phyloP scores from a whole-genome alignment of 31 red algal species.

The Endocladia muricata region DNA sequence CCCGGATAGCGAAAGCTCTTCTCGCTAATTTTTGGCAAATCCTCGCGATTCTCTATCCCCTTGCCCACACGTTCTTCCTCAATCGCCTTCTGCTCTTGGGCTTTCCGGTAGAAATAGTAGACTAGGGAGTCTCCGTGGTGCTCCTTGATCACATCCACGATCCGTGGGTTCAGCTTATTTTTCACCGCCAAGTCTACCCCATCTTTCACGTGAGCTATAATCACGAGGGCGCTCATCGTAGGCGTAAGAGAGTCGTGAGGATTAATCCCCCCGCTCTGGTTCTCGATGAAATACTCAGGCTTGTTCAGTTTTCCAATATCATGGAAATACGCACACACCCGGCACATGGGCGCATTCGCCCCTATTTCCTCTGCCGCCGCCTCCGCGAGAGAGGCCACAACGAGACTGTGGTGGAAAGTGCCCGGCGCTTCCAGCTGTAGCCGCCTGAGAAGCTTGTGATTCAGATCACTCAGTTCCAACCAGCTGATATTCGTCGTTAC shows the following conservation, averaged over 20 bases:
- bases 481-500: too few relatives aligned
- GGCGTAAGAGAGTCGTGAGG: constrained; percentile 12
- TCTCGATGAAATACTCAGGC: constrained; percentile 24
- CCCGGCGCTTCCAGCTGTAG: too few relatives aligned
- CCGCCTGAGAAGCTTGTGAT: too few relatives aligned
- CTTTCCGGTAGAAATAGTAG: constrained; percentile 15
- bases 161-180: not conserved
- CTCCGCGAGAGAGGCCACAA: too few relatives aligned
- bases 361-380: too few relatives aligned
- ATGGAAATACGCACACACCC: too few relatives aligned
- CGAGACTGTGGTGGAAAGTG: too few relatives aligned
- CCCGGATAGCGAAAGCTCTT: constrained; percentile 25
- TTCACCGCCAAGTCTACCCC: constrained; percentile 1
- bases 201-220: constrained; percentile 26
- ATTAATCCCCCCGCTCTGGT: not conserved
- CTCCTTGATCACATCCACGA: constrained; percentile 4
- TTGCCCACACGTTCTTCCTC: not conserved
- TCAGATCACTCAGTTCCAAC: too few relatives aligned
- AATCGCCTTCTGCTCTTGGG: not conserved
- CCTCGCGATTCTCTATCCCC: not conserved
- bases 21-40: not conserved
- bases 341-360: too few relatives aligned
- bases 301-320: too few relatives aligned
- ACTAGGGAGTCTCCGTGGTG: constrained; percentile 8
- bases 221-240: not conserved